These are phyloP conservation scores for Barnettozyma populi DNA, from an alignment of 805 yeast species.

Conservation along the genomic window DNA sequence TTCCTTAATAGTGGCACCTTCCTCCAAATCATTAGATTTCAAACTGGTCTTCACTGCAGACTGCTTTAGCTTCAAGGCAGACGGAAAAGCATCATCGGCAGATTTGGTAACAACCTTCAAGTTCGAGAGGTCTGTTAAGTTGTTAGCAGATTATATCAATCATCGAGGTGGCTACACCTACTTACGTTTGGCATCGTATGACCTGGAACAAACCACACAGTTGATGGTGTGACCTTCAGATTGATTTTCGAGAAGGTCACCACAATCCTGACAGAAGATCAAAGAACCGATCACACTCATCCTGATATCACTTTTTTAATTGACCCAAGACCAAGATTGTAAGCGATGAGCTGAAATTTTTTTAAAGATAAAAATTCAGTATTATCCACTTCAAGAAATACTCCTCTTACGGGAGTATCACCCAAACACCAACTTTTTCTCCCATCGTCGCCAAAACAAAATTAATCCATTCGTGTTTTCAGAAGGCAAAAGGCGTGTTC, in stretches of 20 bases:
- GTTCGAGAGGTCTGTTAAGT: constrained; percentile 50
- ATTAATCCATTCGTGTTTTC: not conserved
- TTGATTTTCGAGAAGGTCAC: constrained; percentile 69
- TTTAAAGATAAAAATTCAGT: constrained; percentile 2
- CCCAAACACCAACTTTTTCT: not conserved
- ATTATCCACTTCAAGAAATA: not conserved
- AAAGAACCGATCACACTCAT: constrained; percentile 97
- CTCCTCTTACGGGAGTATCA: not conserved
- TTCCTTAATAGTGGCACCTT: constrained; percentile 95
- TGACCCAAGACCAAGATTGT: not conserved
- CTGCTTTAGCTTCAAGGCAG: constrained; percentile 69
- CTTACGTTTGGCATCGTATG: constrained; percentile 35
- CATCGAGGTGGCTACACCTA: not conserved
- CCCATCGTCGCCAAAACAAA: constrained; percentile 8
- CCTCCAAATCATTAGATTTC: constrained; percentile 73
- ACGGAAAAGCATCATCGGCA: constrained; percentile 91
- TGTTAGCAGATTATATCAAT: not conserved
- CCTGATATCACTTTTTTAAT: not conserved
- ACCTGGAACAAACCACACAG: constrained; percentile 49
- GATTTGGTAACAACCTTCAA: constrained; percentile 84
- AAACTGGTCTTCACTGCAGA: constrained; percentile 87
- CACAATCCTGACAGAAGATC: constrained; percentile 91
- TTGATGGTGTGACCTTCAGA: constrained; percentile 49
- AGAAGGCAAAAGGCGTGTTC: constrained; percentile 7
- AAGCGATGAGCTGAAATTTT: constrained; percentile 8